Conservation (phyloP, 78 protist genomes). For the Parvularia atlantis region DNA sequence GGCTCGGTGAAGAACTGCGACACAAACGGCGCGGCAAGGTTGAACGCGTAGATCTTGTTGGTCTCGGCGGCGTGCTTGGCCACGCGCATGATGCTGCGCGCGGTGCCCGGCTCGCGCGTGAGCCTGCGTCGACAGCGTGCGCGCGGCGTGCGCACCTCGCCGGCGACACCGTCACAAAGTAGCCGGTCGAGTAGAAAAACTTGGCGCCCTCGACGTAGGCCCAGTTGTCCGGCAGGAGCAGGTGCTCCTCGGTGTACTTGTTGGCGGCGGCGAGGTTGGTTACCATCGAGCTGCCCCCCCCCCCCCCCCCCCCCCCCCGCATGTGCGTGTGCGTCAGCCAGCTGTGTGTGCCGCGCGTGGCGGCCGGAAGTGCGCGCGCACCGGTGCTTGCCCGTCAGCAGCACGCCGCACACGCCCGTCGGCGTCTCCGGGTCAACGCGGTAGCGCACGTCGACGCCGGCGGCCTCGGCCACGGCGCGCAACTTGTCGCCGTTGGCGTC, state of each 20-base stretch:
- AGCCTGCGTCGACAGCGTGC: too few relatives aligned
- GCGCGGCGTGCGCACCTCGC: too few relatives aligned
- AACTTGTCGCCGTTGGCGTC: slow-evolving; percentile 66
- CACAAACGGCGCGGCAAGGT: slow-evolving; percentile 89
- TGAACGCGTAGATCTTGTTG: slow-evolving; percentile 62
- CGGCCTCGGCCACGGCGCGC: slow-evolving; percentile 42
- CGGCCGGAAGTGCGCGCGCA: background rate
- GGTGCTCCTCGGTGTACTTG: slow-evolving; percentile 43
- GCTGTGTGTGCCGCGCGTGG: too few relatives aligned
- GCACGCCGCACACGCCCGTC: slow-evolving; percentile 93
- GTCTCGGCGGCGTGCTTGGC: slow-evolving; percentile 69
- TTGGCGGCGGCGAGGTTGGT: slow-evolving; percentile 91
- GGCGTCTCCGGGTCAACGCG: slow-evolving; percentile 21
- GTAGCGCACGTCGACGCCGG: slow-evolving; percentile 40
- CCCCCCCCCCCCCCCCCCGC: too few relatives aligned
- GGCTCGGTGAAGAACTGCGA: slow-evolving; percentile 71
- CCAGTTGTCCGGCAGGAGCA: slow-evolving; percentile 29
- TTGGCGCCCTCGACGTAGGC: slow-evolving; percentile 39
- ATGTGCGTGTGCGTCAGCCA: too few relatives aligned
- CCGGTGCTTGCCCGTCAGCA: slow-evolving; percentile 61
- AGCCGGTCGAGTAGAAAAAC: slow-evolving; percentile 68
- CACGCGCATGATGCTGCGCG: slow-evolving; percentile 45
- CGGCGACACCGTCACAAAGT: slow-evolving; percentile 83
- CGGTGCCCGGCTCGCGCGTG: too few relatives aligned
- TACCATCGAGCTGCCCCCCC: slow-evolving; percentile 53